These are phyloP conservation scores for Senna siamea DNA, from an alignment of 306 rosid genomes.

Conservation along the genomic window DNA sequence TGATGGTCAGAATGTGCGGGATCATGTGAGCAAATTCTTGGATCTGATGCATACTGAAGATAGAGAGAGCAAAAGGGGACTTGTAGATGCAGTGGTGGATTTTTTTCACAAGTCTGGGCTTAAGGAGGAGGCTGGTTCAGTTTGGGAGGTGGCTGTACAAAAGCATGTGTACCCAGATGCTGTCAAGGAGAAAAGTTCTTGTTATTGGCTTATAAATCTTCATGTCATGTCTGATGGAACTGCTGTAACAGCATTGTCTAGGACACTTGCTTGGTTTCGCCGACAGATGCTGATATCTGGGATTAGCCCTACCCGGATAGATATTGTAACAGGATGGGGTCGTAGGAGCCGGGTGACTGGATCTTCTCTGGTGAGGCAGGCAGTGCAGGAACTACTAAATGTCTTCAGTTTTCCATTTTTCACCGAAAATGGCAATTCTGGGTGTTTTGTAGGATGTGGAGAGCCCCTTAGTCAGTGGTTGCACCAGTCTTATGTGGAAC, in stretches of 20 bases:
- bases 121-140: slow-evolving; percentile 95
- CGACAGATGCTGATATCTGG: slow-evolving; percentile 76
- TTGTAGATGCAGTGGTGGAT: slow-evolving; percentile 93
- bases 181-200: slow-evolving; percentile 72
- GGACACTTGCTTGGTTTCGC: slow-evolving; percentile 95
- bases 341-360: slow-evolving; percentile 90
- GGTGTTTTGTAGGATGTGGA: slow-evolving; percentile 89
- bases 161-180: slow-evolving; percentile 91
- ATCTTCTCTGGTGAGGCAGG: slow-evolving; percentile 78
- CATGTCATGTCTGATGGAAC: slow-evolving; percentile 98
- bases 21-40: slow-evolving; percentile 74
- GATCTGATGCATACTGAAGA: slow-evolving; percentile 90
- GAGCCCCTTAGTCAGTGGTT: slow-evolving; percentile 86
- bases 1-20: slow-evolving; percentile 82
- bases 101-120: slow-evolving; percentile 95
- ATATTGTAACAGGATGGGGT: slow-evolving; percentile 96
- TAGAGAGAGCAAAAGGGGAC: slow-evolving; percentile 93
- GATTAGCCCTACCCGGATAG: slow-evolving; percentile 74
- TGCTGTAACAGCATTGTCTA: slow-evolving; percentile 83
- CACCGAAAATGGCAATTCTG: slow-evolving; percentile 85
- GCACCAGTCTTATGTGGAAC: slow-evolving; percentile 75
- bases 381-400: slow-evolving; percentile 73
- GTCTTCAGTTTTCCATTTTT: slow-evolving; percentile 82
- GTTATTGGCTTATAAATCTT: slow-evolving; percentile 93
- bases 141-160: slow-evolving; percentile 90